Conservation (phyloP, 2,329 filamentous ascomycete species). For the Aspergillus neoniger region DNA sequence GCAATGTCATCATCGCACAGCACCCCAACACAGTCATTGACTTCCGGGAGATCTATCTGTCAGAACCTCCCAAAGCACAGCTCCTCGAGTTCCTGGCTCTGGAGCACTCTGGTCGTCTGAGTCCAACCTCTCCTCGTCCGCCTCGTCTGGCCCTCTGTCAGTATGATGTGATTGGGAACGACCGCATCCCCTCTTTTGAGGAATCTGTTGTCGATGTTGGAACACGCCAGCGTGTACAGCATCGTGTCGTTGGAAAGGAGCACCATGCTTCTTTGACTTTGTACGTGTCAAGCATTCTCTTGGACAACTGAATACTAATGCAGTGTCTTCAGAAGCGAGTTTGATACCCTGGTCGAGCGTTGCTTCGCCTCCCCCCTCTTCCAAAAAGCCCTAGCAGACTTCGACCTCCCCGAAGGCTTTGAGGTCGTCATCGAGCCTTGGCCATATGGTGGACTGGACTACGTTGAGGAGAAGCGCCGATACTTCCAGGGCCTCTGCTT, state of each 20-base stretch:
- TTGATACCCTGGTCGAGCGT: constrained; percentile 50
- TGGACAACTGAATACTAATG: not conserved
- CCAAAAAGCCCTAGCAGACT: constrained; percentile 53
- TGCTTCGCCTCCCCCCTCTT: constrained; percentile 57
- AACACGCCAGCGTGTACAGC: constrained; percentile 43
- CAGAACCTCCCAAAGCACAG: constrained; percentile 54
- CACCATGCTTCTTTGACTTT: constrained; percentile 52
- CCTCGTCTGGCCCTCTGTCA: constrained; percentile 55
- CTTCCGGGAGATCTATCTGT: constrained; percentile 55
- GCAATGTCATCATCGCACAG: constrained; percentile 33
- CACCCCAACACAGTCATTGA: constrained; percentile 37
- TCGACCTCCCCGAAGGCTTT: constrained; percentile 57
- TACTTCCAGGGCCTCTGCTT: constrained; percentile 59
- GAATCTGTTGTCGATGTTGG: constrained; percentile 56
- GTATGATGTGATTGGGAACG: constrained; percentile 58
- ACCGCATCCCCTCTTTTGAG: constrained; percentile 56
- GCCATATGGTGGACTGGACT: constrained; percentile 58
- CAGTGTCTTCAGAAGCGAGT: constrained; percentile 43
- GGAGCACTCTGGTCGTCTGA: constrained; percentile 49
- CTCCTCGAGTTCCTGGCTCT: constrained; percentile 51
- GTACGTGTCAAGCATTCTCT: constrained; percentile 28
- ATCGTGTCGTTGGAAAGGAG: constrained; percentile 51
- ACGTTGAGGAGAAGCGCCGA: constrained; percentile 49
- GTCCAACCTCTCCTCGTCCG: constrained; percentile 46
- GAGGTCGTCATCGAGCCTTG: constrained; percentile 59